These are phyloP conservation scores for Coemansia sp. DNA, from an alignment of 192 early-diverging fungal species.

Conservation along the genomic window DNA sequence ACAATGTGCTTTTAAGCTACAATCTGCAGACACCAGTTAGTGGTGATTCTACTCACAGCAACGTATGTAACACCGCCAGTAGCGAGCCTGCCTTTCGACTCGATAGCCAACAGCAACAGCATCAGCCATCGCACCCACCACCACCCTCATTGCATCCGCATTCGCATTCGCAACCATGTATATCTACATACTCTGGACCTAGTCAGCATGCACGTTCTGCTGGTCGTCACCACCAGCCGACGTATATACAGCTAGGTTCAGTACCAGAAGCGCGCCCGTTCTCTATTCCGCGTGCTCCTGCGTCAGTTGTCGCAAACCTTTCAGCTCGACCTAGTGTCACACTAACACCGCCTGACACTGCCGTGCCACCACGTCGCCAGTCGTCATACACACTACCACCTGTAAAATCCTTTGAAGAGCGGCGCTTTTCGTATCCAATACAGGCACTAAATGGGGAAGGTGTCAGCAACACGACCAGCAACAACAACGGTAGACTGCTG, in stretches of 20 bases:
- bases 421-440: slow-evolving; percentile 47
- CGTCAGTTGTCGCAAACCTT: slow-evolving; percentile 36
- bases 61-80: not conserved
- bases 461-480: slow-evolving; percentile 9
- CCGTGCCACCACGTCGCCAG: slow-evolving; percentile 40
- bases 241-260: not conserved
- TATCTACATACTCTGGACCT: not conserved
- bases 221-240: not conserved
- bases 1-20: slow-evolving; percentile 29
- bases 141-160: not conserved
- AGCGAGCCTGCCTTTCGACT: slow-evolving; percentile 8
- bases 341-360: slow-evolving; percentile 13
- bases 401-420: slow-evolving; percentile 47
- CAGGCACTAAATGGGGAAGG: slow-evolving; percentile 32
- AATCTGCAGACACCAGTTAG: slow-evolving; percentile 39
- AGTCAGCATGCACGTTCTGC: not conserved
- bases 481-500: slow-evolving; percentile 2
- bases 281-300: slow-evolving; percentile 44
- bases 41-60: slow-evolving; percentile 9
- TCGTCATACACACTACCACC: slow-evolving; percentile 51
- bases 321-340: slow-evolving; percentile 10
- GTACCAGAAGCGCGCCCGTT: slow-evolving; percentile 34
- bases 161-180: not conserved
- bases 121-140: not conserved
- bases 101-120: slow-evolving; percentile 4